Evolutionary conservation across 139 green algal species (phyloP), one percentile per base, ranked within the genome.

Genomic region (Chlamydomonas asymmetrica): DNA sequence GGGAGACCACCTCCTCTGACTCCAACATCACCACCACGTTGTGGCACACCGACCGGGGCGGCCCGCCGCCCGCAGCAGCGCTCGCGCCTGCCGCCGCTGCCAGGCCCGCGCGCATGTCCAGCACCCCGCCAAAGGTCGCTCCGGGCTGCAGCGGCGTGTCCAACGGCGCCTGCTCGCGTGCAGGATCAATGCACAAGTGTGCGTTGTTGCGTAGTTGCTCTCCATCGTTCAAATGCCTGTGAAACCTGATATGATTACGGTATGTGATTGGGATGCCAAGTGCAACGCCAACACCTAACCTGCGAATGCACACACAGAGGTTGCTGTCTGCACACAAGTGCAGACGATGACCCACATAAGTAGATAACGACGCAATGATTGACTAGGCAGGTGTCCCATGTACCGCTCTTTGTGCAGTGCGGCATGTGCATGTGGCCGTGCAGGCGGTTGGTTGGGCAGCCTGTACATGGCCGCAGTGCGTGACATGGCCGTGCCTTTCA

Each of bases 21-120:
- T 93, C 88, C 34, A 93, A 75, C 65, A 91, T 71, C 23, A 91
- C 78, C 2, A 82, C 48, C 49, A 93, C 85, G 73, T 90, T 73
- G 32, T 59, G 40, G 16, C 27, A 71, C 1, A 10, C 22, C 56
- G 6, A 8, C 25, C 4, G 7, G 32, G 32, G 32, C 32, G 32
- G 31, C 32, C 4, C 2, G 32, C 32, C 22, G 4, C 25, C 10
- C n/a, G 54, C 54, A 37, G 7, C n/a, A n/a, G n/a, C n/a, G n/a
- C n/a, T n/a, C 3, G 32, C 23, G 18, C 54, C 45, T 7, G 52
- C 34, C 31, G 16, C 18, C 13, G 40, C 10, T 43, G 71, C 62
- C 61, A 22, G 35, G 32, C 31, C 35, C 23, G 23, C 62, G 37
- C 61, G 71, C 40, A 94, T 88, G 71, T 94, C 88, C 25, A 96